Evolutionary conservation across 2,329 filamentous ascomycete species (phyloP).

Genomic region (Rhexocercosporidium sp.): DNA sequence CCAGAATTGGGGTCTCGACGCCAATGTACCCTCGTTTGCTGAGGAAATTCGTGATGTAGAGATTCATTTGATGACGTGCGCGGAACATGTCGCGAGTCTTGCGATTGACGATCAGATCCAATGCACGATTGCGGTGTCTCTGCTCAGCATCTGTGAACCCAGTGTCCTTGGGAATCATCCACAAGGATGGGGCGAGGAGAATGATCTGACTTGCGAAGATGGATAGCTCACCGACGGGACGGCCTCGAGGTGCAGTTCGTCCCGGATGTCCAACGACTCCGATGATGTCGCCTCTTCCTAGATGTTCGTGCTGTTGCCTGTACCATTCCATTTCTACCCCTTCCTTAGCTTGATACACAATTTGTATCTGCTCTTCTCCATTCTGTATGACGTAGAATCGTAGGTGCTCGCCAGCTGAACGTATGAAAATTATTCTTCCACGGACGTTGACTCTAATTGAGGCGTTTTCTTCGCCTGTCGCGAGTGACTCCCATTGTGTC

Average conservation of each 20-base stretch:
- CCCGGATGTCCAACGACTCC: constrained; percentile 85
- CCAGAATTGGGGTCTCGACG: constrained; percentile 98
- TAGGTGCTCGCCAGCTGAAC: background rate
- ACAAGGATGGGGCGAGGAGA: constrained; percentile 88
- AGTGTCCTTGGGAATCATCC: constrained; percentile 89
- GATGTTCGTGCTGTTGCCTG: constrained; percentile 84
- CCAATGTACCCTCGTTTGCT: constrained; percentile 88
- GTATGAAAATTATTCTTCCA: background rate
- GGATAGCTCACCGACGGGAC: constrained; percentile 75
- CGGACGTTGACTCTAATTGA: background rate
- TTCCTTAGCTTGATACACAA: constrained; percentile 89
- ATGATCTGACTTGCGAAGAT: constrained; percentile 88
- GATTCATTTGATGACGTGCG: constrained; percentile 84
- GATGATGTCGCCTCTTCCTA: constrained; percentile 91
- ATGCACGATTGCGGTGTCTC: constrained; percentile 88
- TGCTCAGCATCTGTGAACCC: constrained; percentile 96
- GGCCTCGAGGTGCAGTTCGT: constrained; percentile 79
- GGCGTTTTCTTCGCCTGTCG: background rate
- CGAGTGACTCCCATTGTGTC: background rate
- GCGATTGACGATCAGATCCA: constrained; percentile 95
- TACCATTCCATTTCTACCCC: constrained; percentile 71
- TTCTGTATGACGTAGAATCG: background rate
- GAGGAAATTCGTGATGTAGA: constrained; percentile 86
- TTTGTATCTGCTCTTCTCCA: constrained; percentile 60
- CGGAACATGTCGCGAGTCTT: constrained; percentile 81